These are phyloP conservation scores for Toxicodendron radicans DNA, from an alignment of 345 rosid species.

Conservation along the genomic window DNA sequence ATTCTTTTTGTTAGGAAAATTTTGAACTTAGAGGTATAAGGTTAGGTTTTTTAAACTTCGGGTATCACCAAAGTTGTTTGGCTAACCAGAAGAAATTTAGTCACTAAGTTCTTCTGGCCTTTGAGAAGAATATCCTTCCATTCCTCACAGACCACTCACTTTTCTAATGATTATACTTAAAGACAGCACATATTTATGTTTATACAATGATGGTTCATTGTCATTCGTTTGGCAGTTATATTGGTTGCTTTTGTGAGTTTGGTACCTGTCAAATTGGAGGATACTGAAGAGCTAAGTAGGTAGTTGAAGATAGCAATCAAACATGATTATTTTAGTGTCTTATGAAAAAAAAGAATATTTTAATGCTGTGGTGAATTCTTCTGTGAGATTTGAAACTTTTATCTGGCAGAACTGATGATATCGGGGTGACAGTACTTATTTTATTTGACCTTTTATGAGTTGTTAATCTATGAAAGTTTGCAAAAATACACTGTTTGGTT, in stretches of 20 bases:
- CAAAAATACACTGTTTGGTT: too few relatives aligned
- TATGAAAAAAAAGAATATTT: background rate
- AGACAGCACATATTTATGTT: background rate
- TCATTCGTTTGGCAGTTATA: background rate
- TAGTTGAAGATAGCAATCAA: too few relatives aligned
- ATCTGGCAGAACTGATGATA: background rate
- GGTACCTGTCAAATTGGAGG: background rate
- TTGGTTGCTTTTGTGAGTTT: background rate
- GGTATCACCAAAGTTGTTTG: background rate
- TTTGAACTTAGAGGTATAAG: background rate
- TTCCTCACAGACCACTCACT: background rate
- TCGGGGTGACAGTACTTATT: background rate
- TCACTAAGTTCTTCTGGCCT: background rate
- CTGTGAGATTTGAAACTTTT: background rate
- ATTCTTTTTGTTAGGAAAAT: background rate
- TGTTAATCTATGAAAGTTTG: too few relatives aligned
- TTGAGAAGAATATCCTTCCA: background rate
- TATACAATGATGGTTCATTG: background rate
- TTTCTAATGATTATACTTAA: background rate
- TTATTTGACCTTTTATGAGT: too few relatives aligned
- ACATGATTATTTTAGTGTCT: too few relatives aligned
- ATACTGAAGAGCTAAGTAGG: too few relatives aligned
- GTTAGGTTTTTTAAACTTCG: constrained; percentile 1
- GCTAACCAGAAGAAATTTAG: background rate
- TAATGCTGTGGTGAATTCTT: background rate